Evolutionary conservation across 78 protist genomes (phyloP).

Genomic region (Dictyostelium citrinum): DNA sequence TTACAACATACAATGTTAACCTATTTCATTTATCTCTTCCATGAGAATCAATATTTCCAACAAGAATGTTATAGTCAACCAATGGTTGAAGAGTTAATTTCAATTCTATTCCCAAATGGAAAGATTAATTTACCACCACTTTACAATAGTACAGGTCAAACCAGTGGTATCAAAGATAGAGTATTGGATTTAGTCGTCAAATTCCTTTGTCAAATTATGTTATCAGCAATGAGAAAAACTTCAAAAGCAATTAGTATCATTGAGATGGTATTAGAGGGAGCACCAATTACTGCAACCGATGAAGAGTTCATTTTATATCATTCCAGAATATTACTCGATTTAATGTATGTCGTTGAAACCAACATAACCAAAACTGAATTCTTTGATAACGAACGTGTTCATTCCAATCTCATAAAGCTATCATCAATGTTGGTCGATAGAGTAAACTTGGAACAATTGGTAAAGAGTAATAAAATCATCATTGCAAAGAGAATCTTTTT

Average conservation of each 20-base stretch:
- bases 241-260: constrained; percentile 16
- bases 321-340: constrained; percentile 26
- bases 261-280: constrained; percentile 32
- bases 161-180: constrained; percentile 25
- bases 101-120: constrained; percentile 52
- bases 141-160: background rate
- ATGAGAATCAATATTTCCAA: constrained; percentile 49
- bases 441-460: constrained; percentile 16
- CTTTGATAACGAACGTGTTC: constrained; percentile 58
- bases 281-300: background rate
- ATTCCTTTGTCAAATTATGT: constrained; percentile 57
- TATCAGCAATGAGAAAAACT: constrained; percentile 49
- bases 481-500: constrained; percentile 12
- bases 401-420: constrained; percentile 22
- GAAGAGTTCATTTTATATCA: constrained; percentile 49
- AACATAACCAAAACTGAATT: constrained; percentile 53
- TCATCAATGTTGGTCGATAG: constrained; percentile 57
- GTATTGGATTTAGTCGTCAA: constrained; percentile 58
- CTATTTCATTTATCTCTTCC: constrained; percentile 63
- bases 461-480: background rate
- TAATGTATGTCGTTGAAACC: constrained; percentile 40
- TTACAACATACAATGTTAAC: constrained; percentile 62
- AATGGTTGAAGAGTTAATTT: constrained; percentile 21
- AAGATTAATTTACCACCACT: constrained; percentile 10
- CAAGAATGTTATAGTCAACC: constrained; percentile 37